Base-by-base conservation (phyloP, 345 rosid genomes). In the Eutrema heterophyllum region DNA sequence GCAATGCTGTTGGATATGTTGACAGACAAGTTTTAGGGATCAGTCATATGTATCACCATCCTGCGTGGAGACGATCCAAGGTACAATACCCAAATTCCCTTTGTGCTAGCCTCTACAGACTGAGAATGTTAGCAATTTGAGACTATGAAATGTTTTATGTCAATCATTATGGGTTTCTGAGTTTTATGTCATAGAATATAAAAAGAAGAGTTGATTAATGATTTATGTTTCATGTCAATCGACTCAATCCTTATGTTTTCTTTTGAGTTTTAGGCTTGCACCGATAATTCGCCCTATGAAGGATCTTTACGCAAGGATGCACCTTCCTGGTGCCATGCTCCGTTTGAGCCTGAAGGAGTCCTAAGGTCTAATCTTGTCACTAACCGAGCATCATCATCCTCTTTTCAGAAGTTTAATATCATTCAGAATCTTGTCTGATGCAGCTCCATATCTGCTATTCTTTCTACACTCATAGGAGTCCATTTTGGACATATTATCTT, bases 31-130 rank as follows among this genome's bases (percentile, higher is more conserved):
- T 91, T 27, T 81, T 93, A 30, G 98, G 97, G 73, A 78, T 88
- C 54, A 79, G 82, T 59, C 97, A 88, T 70, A 70, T 91, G 90
- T 91, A 91, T 79, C 80, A 77, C 7, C 91, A 68, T 78, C 98
- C 98, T 43, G 98, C 97, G 7, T 93, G 96, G 97, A 89, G 81
- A 82, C 86, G 97, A 84, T 83, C 91, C n/a, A 81, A 89, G 96
- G 97, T 91, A 70, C 24, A 55, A 26, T 43, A 14, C 58, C 9
- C 2, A 14, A 27, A 63, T 48, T 55, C 36, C 30, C 30, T 18
- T 43, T 43, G 11, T 45, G 45, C 35, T 56, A 7, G 45, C 7
- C 44, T 62, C 12, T 52, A 5, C 5, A 40, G 44, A 56, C 24
- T 35, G 8, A 58, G 5, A 70, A 24, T 44, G 62, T n/a, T 56